Base-by-base conservation (phyloP, 768 basidiomycete genomes). In the Boletus fagicola region DNA sequence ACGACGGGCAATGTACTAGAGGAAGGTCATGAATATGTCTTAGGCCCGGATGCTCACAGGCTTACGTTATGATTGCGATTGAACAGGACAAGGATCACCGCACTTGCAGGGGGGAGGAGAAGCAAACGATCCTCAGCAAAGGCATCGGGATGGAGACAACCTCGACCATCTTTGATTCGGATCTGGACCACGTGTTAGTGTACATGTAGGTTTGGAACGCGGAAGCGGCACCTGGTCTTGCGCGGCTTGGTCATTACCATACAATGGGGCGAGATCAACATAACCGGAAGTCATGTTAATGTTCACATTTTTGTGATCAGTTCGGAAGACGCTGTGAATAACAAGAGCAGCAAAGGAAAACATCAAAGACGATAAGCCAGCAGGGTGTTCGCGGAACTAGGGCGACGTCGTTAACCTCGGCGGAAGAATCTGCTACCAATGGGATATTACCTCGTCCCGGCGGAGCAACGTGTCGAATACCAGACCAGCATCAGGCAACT, bases 241-340 rank as follows among this genome's bases (percentile, higher is more conserved):
- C 18, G 75, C 80, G 16, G 71, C 75, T 61, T 87, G 80, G 61
- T 84, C 82, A 57, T 88, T 82, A 0, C 93, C 93, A 65, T 95
- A 95, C 28, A 95, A 74, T 3, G 90, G 90, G 3, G 85, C 83
- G 2, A 95, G 80, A 65, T 95, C 93, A 50, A 94, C 85, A 65
- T 95, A 95, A 13, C 89, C 87, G 0, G 89, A 90, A 2, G 93
- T 93, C 68, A 92, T 82, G 72, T 95, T 95, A 63, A 90, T 84
- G 64, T 79, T 80, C 16, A 78, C 76, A 49, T 88, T 76, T 11
- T 65, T 71, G 68, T 89, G 88, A 12, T 84, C 83, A 0, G 92
- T 94, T 43, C 90, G 89, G 82, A 95, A 95, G 53, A 92, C 84
- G 46, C 88, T 91, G 66, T 92, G 91, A 49, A 92, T 90, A 40